phyloP scores from a whole-genome alignment of 495 filamentous ascomycete species.

The Neurospora tetraspora region DNA sequence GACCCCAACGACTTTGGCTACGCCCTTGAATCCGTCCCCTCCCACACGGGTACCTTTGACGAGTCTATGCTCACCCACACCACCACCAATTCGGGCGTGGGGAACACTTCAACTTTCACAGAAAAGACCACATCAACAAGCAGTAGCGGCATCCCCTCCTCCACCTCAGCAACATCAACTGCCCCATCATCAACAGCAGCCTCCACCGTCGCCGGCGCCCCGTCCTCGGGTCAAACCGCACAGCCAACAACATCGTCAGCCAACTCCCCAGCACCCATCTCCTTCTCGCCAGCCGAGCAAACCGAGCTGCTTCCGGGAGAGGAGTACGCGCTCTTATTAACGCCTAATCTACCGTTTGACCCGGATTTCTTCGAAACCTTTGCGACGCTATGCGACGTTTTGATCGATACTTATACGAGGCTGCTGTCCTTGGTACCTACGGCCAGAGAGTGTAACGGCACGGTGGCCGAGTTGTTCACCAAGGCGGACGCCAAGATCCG shows the following conservation, averaged over 20 bases:
- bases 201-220: background rate
- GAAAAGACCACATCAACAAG: background rate
- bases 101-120: background rate
- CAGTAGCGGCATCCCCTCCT: slow-evolving; percentile 2
- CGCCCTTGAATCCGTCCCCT: slow-evolving; percentile 9
- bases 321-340: slow-evolving; percentile 80
- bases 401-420: slow-evolving; percentile 84
- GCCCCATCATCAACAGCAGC: slow-evolving; percentile 25
- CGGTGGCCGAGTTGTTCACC: slow-evolving; percentile 69
- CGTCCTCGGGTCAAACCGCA: background rate
- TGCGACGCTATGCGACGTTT: slow-evolving; percentile 89
- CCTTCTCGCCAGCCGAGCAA: slow-evolving; percentile 35
- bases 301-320: slow-evolving; percentile 53
- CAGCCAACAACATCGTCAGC: background rate
- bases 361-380: slow-evolving; percentile 97
- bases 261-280: slow-evolving; percentile 26
- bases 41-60: background rate
- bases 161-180: slow-evolving; percentile 17
- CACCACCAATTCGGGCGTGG: background rate
- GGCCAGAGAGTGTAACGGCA: slow-evolving; percentile 49
- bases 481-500: slow-evolving; percentile 80
- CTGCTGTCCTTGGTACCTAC: slow-evolving; percentile 61
- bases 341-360: slow-evolving; percentile 89
- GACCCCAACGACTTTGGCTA: slow-evolving; percentile 4
- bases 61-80: background rate